phyloP scores from a whole-genome alignment of 805 yeast species.

The Brettanomyces sp. region DNA sequence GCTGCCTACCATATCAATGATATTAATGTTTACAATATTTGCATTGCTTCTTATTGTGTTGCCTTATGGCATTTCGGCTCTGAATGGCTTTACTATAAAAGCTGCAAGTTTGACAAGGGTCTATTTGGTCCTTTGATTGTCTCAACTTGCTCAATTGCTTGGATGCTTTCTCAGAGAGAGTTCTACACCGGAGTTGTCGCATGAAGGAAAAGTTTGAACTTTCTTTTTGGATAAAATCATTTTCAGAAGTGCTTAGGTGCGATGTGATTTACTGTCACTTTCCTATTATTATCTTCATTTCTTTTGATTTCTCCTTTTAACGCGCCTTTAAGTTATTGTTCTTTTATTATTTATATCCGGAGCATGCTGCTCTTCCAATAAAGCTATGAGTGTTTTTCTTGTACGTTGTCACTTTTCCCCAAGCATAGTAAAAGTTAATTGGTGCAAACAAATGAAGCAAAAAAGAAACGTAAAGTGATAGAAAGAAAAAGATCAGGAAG shows the following conservation, averaged over 20 bases:
- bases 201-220: neutral
- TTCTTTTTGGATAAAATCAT: no score
- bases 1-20: constrained; percentile 73
- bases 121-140: constrained; percentile 84
- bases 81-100: constrained; percentile 74
- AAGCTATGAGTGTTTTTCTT: no score
- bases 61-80: constrained; percentile 78
- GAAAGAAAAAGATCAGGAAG: neutral
- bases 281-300: no score
- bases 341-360: no score
- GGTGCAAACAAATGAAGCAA: neutral
- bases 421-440: no score
- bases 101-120: constrained; percentile 81
- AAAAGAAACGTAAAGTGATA: neutral
- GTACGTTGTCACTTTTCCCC: no score
- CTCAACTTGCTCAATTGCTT: constrained; percentile 56
- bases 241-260: no score
- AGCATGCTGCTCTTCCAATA: no score
- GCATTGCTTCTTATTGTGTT: constrained; percentile 69
- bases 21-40: constrained; percentile 66
- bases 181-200: constrained; percentile 32
- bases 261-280: no score
- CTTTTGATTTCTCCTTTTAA: no score
- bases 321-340: no score
- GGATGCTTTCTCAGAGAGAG: constrained; percentile 74